These are phyloP conservation scores for Dentipellis fragilis DNA, from an alignment of 768 basidiomycete species.

Conservation along the genomic window DNA sequence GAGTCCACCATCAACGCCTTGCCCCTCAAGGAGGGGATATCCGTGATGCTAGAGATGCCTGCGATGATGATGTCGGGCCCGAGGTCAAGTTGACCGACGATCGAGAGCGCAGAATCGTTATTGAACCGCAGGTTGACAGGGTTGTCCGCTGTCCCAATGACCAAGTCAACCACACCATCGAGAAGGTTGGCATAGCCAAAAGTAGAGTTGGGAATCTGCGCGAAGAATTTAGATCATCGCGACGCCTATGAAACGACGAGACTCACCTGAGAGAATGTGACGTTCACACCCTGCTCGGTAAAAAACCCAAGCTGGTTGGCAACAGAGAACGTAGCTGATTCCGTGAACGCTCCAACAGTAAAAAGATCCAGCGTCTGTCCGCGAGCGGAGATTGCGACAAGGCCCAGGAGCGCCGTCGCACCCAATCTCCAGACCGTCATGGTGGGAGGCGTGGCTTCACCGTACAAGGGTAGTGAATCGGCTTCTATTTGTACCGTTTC, in stretches of 20 bases:
- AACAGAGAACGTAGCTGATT: constrained; percentile 1
- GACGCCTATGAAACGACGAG: too few species aligned
- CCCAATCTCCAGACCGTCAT: too few species aligned
- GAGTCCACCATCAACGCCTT: not conserved
- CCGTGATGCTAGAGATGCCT: not conserved
- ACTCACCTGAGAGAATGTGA: not conserved
- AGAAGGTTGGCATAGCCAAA: not conserved
- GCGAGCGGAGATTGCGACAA: not conserved
- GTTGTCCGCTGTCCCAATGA: constrained; percentile 2
- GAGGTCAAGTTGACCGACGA: not conserved
- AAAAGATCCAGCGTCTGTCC: not conserved
- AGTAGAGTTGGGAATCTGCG: not conserved
- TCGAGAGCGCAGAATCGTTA: not conserved
- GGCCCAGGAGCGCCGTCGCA: too few species aligned
- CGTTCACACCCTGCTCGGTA: not conserved
- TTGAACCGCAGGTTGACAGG: constrained; percentile 3
- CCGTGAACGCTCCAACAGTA: not conserved
- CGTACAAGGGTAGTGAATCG: too few species aligned
- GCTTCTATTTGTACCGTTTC: too few species aligned
- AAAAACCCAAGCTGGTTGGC: constrained; percentile 4
- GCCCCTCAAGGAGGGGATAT: not conserved
- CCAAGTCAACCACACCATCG: not conserved
- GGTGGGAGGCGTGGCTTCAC: too few species aligned
- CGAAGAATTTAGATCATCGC: not conserved
- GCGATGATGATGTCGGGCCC: not conserved